Conservation (phyloP, 768 basidiomycete species). For the Lactifluus subvellereus region DNA sequence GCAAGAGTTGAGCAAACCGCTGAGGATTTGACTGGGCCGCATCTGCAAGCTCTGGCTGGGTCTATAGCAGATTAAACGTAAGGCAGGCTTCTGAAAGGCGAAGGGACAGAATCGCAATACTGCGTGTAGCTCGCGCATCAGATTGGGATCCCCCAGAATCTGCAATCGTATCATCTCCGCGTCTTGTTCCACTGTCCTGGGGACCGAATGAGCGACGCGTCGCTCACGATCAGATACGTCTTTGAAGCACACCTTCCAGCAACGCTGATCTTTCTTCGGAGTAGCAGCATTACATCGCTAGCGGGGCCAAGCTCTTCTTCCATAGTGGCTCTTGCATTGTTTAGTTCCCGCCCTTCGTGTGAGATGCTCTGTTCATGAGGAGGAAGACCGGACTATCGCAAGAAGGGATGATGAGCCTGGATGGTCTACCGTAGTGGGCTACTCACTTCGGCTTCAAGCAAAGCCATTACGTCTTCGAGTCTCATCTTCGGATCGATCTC, state of each 20-base stretch:
- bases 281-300: constrained; percentile 57
- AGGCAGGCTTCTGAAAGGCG: not conserved
- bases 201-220: constrained; percentile 7
- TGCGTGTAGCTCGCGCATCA: constrained; percentile 68
- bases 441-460: constrained; percentile 91
- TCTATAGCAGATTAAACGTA: constrained; percentile 35
- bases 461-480: constrained; percentile 86
- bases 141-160: constrained; percentile 71
- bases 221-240: not conserved
- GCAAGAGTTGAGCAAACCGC: constrained; percentile 70
- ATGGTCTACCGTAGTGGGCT: not conserved
- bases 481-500: constrained; percentile 91
- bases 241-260: constrained; percentile 38
- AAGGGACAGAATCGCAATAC: constrained; percentile 23
- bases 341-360: constrained; percentile 60
- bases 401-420: constrained; percentile 6
- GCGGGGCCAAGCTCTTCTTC: constrained; percentile 53
- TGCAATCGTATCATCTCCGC: constrained; percentile 89
- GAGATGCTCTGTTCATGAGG: constrained; percentile 67
- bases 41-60: constrained; percentile 72
- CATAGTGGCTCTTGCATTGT: constrained; percentile 63
- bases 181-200: constrained; percentile 68
- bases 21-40: constrained; percentile 64
- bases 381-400: constrained; percentile 64
- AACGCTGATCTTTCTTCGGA: constrained; percentile 54